Percentiles rank a stretch among this genome's conserved stretches.
Conservation (phyloP, 192 early-diverging fungal genomes). For the Paraglomus brasilianum region DNA sequence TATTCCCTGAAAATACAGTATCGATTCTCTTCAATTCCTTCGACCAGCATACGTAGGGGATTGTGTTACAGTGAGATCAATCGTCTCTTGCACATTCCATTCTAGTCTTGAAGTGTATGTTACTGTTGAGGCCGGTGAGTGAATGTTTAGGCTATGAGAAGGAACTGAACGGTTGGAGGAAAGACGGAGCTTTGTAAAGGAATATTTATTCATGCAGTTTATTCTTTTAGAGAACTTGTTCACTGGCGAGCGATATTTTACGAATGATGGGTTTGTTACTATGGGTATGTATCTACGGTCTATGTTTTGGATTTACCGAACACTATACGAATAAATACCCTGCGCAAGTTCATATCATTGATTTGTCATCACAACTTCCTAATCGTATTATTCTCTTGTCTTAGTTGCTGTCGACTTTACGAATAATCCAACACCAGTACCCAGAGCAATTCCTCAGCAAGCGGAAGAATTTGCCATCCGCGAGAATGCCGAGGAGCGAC, state of each 20-base stretch:
- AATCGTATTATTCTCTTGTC: not conserved
- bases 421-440: constrained; percentile 38
- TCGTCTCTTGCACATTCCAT: constrained; percentile 52
- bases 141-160: not conserved
- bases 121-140: constrained; percentile 48
- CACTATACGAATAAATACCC: not conserved
- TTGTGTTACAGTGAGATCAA: constrained; percentile 45
- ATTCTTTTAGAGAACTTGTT: constrained; percentile 45
- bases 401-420: constrained; percentile 42
- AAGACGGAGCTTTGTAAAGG: not conserved
- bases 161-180: not conserved
- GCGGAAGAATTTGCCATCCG: constrained; percentile 35
- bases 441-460: constrained; percentile 35
- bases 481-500: constrained; percentile 33
- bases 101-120: constrained; percentile 60
- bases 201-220: not conserved
- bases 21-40: constrained; percentile 59
- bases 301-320: not conserved
- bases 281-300: constrained; percentile 36
- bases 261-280: constrained; percentile 60
- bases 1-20: constrained; percentile 35
- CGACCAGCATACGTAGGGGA: constrained; percentile 52
- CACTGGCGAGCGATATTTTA: constrained; percentile 55
- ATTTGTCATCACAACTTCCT: not conserved
- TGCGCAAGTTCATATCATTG: not conserved